Base-by-base conservation (phyloP, 331 rosid species). In the Cucumis variabilis region DNA sequence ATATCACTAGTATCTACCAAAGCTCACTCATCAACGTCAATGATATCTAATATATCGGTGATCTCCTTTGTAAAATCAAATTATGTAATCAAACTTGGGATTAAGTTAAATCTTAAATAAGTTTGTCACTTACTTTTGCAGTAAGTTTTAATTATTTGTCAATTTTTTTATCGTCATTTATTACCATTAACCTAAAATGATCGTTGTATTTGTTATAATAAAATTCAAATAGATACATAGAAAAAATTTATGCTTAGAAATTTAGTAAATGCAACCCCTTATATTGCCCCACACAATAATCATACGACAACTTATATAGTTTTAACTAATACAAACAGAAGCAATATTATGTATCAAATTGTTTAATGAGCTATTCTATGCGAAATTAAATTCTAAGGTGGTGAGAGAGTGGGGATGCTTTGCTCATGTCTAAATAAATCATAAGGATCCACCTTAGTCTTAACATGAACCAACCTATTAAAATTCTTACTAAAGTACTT, bases 401-500 rank as follows among this genome's bases (percentile, higher is more conserved):
- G 44, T 37, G 44, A 72, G 13, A 72, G 24, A 9, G 48, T 16
- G 51, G 78, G 50, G 19, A 72, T 72, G 50, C 51, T 72, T 72
- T 72, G 50, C 12, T 72, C 78, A 72, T 72, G 78, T 21, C 23
- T 72, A 30, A 72, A 72, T n/a, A 72, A 72, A 19, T 33, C 51
- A 3, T 33, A 72, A 72, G 78, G 78, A 72, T 72, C 78, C 7
- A 72, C 50, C 24, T 72, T 0, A 19, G 78, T 30, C 50, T 72
- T 72, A 37, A 72, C 50, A 33, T 72, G 51, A 7, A 33, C 78
- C 78, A 72, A 72, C 78, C 50, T 72, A 33, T 72, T 19, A 17
- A 72, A 72, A 72, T 72, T 72, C 25, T 72, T 72, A 16, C 46
- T 46, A 70, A 70, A 70, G 15, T 70, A 70, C 46, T 70, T 28